Percentiles rank a stretch among this genome's conserved stretches.
These are phyloP conservation scores for Raphanus hybrid DNA, from an alignment of 441 rosid genomes.

Conservation along the genomic window DNA sequence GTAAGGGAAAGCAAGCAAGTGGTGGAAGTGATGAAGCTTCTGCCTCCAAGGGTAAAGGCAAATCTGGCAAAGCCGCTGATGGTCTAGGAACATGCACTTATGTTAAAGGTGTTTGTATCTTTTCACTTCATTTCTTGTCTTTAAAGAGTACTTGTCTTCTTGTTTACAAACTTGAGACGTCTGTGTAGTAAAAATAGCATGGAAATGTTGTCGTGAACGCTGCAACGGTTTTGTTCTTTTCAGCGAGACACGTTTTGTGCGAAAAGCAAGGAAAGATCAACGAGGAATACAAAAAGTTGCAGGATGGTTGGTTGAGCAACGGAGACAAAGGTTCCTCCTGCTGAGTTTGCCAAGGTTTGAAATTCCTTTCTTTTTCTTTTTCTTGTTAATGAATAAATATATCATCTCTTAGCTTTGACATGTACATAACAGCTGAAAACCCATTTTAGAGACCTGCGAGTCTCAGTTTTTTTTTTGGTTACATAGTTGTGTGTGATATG, in stretches of 20 bases:
- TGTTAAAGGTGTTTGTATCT: conserved; percentile 70
- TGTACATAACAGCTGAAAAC: neutral
- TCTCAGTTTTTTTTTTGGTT: too few species aligned
- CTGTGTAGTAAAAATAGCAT: neutral
- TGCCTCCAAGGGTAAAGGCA: conserved; percentile 91
- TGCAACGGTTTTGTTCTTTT: conserved; percentile 11
- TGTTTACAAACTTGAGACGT: neutral
- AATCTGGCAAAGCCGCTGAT: conserved; percentile 84
- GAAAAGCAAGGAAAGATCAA: conserved; percentile 97
- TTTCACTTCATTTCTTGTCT: neutral
- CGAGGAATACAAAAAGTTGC: conserved; percentile 92
- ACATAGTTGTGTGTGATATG: too few species aligned
- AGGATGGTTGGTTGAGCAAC: conserved; percentile 93
- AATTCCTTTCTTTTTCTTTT: neutral
- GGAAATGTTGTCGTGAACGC: neutral
- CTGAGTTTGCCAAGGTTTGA: conserved; percentile 93
- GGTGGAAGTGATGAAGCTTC: conserved; percentile 72
- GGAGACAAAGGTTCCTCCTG: conserved; percentile 98
- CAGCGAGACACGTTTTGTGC: conserved; percentile 89
- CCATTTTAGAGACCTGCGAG: neutral
- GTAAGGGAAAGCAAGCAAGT: conserved; percentile 84
- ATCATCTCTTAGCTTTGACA: conserved; percentile 16
- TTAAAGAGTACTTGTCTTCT: neutral
- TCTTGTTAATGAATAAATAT: neutral
- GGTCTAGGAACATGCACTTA: conserved; percentile 98